Percentiles rank a stretch among this genome's conserved stretches.
Conservation (phyloP, 1,284 basidiomycete species). For the Wallemia mellicola region DNA sequence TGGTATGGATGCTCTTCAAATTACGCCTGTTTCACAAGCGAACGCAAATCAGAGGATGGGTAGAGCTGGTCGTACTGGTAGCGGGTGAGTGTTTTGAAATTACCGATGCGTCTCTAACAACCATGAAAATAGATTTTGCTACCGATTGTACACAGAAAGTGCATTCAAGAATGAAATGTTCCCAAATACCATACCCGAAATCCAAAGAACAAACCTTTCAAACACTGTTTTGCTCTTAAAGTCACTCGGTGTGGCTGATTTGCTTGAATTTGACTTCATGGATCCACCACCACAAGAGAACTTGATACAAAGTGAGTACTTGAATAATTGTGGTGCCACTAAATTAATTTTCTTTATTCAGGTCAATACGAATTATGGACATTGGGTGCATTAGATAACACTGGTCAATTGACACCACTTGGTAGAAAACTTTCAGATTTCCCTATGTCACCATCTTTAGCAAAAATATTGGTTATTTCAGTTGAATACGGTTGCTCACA, state of each 20-base stretch:
- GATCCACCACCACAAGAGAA: slow-evolving; percentile 49
- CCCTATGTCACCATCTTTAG: slow-evolving; percentile 89
- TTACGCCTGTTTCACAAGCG: slow-evolving; percentile 93
- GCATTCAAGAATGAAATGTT: slow-evolving; percentile 88
- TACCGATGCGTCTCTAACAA: too few species aligned
- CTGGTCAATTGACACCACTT: slow-evolving; percentile 72
- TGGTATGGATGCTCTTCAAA: slow-evolving; percentile 95
- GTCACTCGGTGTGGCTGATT: slow-evolving; percentile 71
- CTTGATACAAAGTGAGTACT: slow-evolving; percentile 7
- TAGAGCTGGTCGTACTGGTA: slow-evolving; percentile 82
- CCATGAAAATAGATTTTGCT: too few species aligned
- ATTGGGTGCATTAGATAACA: slow-evolving; percentile 81
- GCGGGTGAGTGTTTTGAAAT: too few species aligned
- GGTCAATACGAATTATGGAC: slow-evolving; percentile 80
- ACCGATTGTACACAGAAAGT: slow-evolving; percentile 87
- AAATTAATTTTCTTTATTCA: background rate
- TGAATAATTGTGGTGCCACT: background rate
- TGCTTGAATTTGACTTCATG: slow-evolving; percentile 97
- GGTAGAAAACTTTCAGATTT: slow-evolving; percentile 97
- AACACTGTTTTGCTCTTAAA: slow-evolving; percentile 88
- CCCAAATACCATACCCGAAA: slow-evolving; percentile 88
- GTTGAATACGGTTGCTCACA: slow-evolving; percentile 74
- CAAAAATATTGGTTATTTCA: slow-evolving; percentile 90
- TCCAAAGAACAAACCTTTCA: slow-evolving; percentile 85
- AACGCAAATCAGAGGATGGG: slow-evolving; percentile 88